Evolutionary conservation across 176 grass and related monocot genomes (phyloP).

Genomic region (Cocos nucifera): DNA sequence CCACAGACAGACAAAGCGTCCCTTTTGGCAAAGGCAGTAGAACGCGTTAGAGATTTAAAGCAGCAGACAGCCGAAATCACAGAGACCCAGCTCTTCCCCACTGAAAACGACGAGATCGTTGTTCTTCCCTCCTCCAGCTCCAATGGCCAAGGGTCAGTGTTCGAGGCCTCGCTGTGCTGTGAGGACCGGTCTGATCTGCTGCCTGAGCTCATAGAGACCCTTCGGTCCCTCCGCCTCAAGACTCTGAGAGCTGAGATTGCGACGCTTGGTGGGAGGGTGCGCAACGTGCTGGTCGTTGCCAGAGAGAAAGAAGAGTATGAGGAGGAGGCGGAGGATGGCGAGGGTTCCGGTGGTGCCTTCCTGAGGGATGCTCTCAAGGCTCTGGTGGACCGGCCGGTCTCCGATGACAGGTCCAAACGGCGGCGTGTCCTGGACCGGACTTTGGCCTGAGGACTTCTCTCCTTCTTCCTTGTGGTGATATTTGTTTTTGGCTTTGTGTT

Average conservation of each 20-base stretch:
- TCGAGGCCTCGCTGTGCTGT: constrained; percentile 15
- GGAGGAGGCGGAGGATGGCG: neutral
- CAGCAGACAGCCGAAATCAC: constrained; percentile 3
- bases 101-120: constrained; percentile 12
- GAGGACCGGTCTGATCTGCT: constrained; percentile 17
- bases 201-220: constrained; percentile 15
- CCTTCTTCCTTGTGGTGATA: neutral
- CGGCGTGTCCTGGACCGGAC: constrained; percentile 4
- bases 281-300: constrained; percentile 12
- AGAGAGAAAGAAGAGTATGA: neutral
- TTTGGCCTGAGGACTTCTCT: neutral
- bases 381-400: constrained; percentile 1
- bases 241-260: constrained; percentile 11
- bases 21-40: constrained; percentile 12
- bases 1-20: constrained; percentile 13
- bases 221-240: constrained; percentile 11
- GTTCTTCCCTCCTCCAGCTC: constrained; percentile 4
- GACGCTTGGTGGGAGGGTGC: constrained; percentile 13
- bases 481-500: too few species aligned
- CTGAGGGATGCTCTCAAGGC: constrained; percentile 18
- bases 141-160: neutral
- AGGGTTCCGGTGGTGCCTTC: neutral
- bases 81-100: constrained; percentile 2
- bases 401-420: constrained; percentile 7
- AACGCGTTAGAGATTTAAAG: constrained; percentile 15